Evolutionary conservation across 2,329 filamentous ascomycete species (phyloP).

Genomic region (Purpureocillium lavendulum): DNA sequence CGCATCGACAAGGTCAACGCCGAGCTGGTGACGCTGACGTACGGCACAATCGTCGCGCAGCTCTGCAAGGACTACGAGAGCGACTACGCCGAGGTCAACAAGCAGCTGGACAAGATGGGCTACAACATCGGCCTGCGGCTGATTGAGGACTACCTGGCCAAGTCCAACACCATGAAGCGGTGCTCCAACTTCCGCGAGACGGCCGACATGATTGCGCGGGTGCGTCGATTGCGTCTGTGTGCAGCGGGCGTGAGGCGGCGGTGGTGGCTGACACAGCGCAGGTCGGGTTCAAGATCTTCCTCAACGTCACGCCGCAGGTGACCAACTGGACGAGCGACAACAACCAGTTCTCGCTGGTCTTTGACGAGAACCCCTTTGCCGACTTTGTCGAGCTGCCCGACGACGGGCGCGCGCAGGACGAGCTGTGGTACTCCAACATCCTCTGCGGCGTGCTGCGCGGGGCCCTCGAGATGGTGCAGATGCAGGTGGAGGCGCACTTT

Average conservation of each 20-base stretch:
- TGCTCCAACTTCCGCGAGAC: conserved; percentile 94
- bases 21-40: conserved; percentile 93
- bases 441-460: conserved; percentile 88
- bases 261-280: conserved; percentile 27
- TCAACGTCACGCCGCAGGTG: conserved; percentile 89
- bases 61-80: conserved; percentile 93
- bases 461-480: conserved; percentile 96
- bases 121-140: conserved; percentile 95
- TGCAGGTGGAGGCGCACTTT: conserved; percentile 97
- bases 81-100: conserved; percentile 93
- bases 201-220: conserved; percentile 92
- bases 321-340: conserved; percentile 95
- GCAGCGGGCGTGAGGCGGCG: neutral
- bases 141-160: conserved; percentile 96
- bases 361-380: conserved; percentile 93
- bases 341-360: conserved; percentile 92
- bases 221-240: conserved; percentile 24
- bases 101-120: conserved; percentile 97
- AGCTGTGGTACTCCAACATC: conserved; percentile 98
- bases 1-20: conserved; percentile 97
- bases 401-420: conserved; percentile 89
- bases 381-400: conserved; percentile 98
- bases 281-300: conserved; percentile 98
- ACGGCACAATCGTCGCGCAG: conserved; percentile 94
- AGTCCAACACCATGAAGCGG: conserved; percentile 79